Percentiles rank a stretch among this genome's conserved stretches.
Conservation (phyloP, 768 basidiomycete genomes). For the Podaxis sp. region DNA sequence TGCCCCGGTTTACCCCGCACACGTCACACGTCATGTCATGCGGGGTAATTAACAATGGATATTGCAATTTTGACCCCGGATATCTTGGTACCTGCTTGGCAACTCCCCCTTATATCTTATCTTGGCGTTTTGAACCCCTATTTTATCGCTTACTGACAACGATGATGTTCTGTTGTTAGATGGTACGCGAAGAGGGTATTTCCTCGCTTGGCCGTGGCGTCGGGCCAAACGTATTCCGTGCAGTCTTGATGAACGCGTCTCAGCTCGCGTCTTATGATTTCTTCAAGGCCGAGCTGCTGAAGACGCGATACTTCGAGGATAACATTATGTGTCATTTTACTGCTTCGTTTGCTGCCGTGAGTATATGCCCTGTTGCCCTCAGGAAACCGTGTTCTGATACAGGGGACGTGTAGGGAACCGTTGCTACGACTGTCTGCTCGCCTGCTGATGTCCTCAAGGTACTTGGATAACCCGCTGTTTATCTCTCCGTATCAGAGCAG, state of each 20-base stretch:
- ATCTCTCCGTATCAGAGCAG: neutral
- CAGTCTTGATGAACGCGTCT: constrained; percentile 87
- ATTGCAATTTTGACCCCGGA: neutral
- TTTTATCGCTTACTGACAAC: constrained; percentile 11
- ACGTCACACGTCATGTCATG: constrained; percentile 13
- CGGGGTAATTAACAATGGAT: constrained; percentile 13
- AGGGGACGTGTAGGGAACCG: constrained; percentile 57
- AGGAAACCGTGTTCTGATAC: neutral
- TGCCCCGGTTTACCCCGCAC: constrained; percentile 1
- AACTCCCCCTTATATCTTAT: neutral
- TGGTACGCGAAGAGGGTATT: constrained; percentile 83
- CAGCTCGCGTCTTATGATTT: constrained; percentile 95
- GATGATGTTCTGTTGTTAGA: constrained; percentile 37
- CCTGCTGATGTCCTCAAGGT: constrained; percentile 86
- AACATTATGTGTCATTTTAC: constrained; percentile 83
- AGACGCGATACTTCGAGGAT: constrained; percentile 70
- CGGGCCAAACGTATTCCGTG: constrained; percentile 83
- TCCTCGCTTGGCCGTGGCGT: constrained; percentile 76
- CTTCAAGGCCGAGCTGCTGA: constrained; percentile 82
- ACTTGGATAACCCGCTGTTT: constrained; percentile 12
- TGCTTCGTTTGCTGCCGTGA: constrained; percentile 81
- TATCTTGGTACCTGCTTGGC: constrained; percentile 4
- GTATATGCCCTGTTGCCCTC: constrained; percentile 22
- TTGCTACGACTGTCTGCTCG: constrained; percentile 86
- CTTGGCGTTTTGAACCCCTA: constrained; percentile 4